phyloP scores from a whole-genome alignment of 176 grass and related monocot genomes.

The Juncus effusus region DNA sequence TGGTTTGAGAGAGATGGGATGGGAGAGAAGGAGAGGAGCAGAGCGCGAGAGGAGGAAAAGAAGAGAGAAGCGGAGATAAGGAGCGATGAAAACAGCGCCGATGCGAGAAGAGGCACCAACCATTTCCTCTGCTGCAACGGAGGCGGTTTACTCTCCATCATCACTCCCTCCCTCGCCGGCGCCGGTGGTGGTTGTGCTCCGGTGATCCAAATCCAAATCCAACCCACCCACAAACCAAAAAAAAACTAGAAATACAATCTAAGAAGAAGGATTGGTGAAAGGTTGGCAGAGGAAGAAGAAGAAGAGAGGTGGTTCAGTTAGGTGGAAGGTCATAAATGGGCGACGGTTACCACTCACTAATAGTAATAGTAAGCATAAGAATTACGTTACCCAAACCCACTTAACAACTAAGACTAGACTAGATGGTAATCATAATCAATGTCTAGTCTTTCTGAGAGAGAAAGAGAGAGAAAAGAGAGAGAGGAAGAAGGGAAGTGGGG shows the following conservation, averaged over 20 bases:
- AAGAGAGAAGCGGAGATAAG: constrained; percentile 72
- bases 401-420: constrained; percentile 1
- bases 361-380: too few relatives aligned
- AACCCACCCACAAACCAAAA: background rate
- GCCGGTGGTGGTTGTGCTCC: constrained; percentile 18
- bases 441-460: background rate
- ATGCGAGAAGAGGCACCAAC: constrained; percentile 69
- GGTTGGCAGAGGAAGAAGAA: background rate
- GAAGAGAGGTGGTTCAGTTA: constrained; percentile 3
- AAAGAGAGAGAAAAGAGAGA: background rate
- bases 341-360: constrained; percentile 7
- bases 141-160: constrained; percentile 19
- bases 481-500: constrained; percentile 8
- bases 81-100: constrained; percentile 58
- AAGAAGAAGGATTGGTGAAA: background rate
- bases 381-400: too few relatives aligned
- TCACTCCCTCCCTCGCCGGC: constrained; percentile 19
- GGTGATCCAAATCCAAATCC: constrained; percentile 36
- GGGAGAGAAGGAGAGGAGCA: constrained; percentile 74
- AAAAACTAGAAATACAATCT: too few relatives aligned
- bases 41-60: constrained; percentile 58
- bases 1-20: constrained; percentile 39
- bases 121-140: constrained; percentile 56
- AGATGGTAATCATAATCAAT: background rate
- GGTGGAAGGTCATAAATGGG: constrained; percentile 23